A percentile compares a stretch with the other conserved stretches of the same genome.
These are phyloP conservation scores for Lepidium aucheri DNA, from an alignment of 345 rosid genomes.

Conservation along the genomic window DNA sequence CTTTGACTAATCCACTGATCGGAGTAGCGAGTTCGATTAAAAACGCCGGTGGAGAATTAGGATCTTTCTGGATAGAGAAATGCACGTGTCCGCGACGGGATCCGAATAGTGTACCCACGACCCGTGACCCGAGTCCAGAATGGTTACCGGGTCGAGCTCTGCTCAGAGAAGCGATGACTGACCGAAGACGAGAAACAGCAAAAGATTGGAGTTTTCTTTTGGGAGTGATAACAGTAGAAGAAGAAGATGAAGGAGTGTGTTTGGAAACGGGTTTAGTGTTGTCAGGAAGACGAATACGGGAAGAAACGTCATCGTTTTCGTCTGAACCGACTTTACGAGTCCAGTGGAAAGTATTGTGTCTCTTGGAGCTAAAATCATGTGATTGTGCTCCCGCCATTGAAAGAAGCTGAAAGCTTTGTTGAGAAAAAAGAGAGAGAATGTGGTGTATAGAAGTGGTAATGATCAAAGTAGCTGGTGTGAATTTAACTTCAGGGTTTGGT, in stretches of 20 bases:
- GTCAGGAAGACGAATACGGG: not conserved
- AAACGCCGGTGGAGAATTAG: slow-evolving; percentile 72
- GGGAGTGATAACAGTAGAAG: slow-evolving; percentile 22
- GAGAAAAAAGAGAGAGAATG: not conserved
- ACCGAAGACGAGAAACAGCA: slow-evolving; percentile 72
- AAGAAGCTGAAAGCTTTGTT: not conserved
- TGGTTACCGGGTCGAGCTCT: slow-evolving; percentile 36
- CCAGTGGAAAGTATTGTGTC: slow-evolving; percentile 68
- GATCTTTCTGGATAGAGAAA: slow-evolving; percentile 81
- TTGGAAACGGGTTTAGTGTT: slow-evolving; percentile 14
- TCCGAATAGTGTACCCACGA: slow-evolving; percentile 90
- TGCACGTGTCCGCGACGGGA: slow-evolving; percentile 86
- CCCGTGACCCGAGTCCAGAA: slow-evolving; percentile 48
- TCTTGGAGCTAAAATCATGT: slow-evolving; percentile 56
- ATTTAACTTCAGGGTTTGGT: slow-evolving; percentile 26
- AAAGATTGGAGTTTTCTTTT: slow-evolving; percentile 64
- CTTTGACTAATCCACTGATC: slow-evolving; percentile 71
- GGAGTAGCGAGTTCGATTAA: slow-evolving; percentile 88
- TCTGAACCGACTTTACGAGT: slow-evolving; percentile 64
- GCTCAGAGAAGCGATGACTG: slow-evolving; percentile 52
- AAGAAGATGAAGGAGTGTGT: slow-evolving; percentile 11
- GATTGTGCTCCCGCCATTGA: slow-evolving; percentile 44
- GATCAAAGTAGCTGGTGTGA: slow-evolving; percentile 15
- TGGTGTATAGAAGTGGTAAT: too few species aligned
- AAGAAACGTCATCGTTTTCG: slow-evolving; percentile 39